Evolutionary conservation across 2,329 filamentous ascomycete species (phyloP).

Genomic region (Penicillium rolfsii): DNA sequence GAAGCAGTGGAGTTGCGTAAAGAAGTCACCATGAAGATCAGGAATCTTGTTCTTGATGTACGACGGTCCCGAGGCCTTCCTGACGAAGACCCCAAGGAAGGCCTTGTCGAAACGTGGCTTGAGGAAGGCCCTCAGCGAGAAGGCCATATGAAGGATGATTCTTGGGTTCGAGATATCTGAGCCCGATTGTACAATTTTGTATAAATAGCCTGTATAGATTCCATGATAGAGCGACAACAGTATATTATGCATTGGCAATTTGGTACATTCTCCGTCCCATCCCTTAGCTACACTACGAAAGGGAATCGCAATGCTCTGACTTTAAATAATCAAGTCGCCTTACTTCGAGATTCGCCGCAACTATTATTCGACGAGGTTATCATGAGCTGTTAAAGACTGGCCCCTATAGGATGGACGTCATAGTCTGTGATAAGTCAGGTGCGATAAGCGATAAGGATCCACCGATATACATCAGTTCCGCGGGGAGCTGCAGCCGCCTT

Average conservation of each 20-base stretch:
- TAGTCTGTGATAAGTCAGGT: background rate
- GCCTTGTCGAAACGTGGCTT: constrained; percentile 79
- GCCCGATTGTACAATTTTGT: constrained; percentile 13
- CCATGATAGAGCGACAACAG: constrained; percentile 7
- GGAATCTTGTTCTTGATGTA: constrained; percentile 79
- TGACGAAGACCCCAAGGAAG: constrained; percentile 77
- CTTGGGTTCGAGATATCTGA: constrained; percentile 62
- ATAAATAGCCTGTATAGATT: constrained; percentile 26
- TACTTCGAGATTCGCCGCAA: background rate
- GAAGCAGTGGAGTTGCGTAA: constrained; percentile 77
- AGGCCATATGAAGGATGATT: constrained; percentile 64
- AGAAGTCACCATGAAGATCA: constrained; percentile 77
- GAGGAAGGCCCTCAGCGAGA: constrained; percentile 57
- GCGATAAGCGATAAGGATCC: constrained; percentile 10
- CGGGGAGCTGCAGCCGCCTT: constrained; percentile 3
- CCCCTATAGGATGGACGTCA: background rate
- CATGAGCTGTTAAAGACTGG: too few relatives aligned
- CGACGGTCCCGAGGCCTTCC: constrained; percentile 71
- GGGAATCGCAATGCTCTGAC: too few relatives aligned
- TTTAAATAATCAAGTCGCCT: background rate
- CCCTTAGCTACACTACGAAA: background rate
- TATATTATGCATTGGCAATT: background rate
- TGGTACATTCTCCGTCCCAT: background rate
- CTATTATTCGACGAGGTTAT: too few relatives aligned
- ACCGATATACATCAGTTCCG: background rate